Conservation (phyloP, 192 early-diverging fungal genomes). For the Backusella tarrabulga region DNA sequence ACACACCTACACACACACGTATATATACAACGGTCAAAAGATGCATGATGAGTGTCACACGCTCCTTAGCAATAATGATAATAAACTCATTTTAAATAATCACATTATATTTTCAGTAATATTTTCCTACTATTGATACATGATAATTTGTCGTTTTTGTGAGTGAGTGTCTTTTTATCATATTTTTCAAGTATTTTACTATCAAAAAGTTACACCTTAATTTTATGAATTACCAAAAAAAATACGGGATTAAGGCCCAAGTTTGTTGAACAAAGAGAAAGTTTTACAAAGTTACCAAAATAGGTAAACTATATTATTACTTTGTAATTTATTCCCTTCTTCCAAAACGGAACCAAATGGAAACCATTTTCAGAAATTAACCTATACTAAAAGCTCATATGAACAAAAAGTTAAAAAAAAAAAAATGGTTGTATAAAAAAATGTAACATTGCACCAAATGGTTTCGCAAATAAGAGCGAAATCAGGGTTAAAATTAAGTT, state of each 20-base stretch:
- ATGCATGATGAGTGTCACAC: slow-evolving; percentile 5
- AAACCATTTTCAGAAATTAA: neutral
- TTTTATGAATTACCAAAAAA: no score
- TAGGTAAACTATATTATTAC: neutral
- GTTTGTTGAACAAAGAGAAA: neutral
- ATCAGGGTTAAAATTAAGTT: neutral
- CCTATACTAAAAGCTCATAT: neutral
- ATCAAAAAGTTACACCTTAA: no score
- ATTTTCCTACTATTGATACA: neutral
- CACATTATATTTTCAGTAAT: neutral
- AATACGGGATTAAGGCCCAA: neutral
- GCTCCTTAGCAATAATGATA: neutral
- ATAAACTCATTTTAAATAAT: neutral
- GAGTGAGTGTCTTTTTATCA: neutral
- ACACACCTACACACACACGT: neutral
- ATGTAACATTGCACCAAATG: neutral
- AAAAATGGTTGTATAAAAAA: neutral
- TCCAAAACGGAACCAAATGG: neutral
- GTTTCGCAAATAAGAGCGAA: neutral
- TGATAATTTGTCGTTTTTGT: neutral
- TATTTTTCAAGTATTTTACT: no score
- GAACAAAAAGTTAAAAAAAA: neutral
- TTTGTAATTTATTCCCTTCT: neutral
- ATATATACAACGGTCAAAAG: neutral
- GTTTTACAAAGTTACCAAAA: neutral